A percentile compares a stretch with the other conserved stretches of the same genome.
Evolutionary conservation across 495 filamentous ascomycete species (phyloP).

Genomic region (Xylaria scruposa): DNA sequence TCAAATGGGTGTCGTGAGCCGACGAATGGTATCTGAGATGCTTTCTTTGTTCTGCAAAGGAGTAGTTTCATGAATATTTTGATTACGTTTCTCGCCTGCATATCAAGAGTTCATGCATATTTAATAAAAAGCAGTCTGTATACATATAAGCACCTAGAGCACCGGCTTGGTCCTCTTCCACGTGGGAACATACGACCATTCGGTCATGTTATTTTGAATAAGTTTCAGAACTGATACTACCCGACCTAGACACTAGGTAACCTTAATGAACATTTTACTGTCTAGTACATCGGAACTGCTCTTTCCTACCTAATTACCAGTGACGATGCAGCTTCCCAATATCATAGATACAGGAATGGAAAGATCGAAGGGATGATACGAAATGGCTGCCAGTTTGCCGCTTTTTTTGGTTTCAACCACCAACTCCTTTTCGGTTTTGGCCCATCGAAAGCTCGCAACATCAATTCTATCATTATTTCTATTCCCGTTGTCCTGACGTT

Average conservation of each 20-base stretch:
- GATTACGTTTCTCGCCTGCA: not conserved
- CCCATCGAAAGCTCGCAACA: not conserved
- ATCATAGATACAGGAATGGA: not conserved
- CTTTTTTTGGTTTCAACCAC: not conserved
- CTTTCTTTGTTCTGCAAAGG: not conserved
- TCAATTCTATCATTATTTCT: not conserved
- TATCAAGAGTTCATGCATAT: not conserved
- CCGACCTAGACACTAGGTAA: no score
- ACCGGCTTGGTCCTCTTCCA: not conserved
- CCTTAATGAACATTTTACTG: not conserved
- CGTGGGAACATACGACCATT: no score
- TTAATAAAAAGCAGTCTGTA: not conserved
- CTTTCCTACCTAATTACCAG: conserved; percentile 9
- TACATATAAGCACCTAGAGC: not conserved
- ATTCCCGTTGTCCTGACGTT: conserved; percentile 1
- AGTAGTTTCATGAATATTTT: not conserved
- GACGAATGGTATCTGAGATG: not conserved
- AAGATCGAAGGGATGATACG: not conserved
- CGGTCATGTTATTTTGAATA: not conserved
- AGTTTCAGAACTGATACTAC: not conserved
- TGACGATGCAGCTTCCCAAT: conserved; percentile 4
- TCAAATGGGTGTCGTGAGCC: not conserved
- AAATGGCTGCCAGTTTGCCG: not conserved
- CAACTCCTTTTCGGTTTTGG: not conserved
- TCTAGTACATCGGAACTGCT: not conserved